Percentiles rank a stretch among this genome's conserved stretches.
Evolutionary conservation across 129 eudicot genomes (phyloP).

Genomic region (Centrapalus pauciflorus): DNA sequence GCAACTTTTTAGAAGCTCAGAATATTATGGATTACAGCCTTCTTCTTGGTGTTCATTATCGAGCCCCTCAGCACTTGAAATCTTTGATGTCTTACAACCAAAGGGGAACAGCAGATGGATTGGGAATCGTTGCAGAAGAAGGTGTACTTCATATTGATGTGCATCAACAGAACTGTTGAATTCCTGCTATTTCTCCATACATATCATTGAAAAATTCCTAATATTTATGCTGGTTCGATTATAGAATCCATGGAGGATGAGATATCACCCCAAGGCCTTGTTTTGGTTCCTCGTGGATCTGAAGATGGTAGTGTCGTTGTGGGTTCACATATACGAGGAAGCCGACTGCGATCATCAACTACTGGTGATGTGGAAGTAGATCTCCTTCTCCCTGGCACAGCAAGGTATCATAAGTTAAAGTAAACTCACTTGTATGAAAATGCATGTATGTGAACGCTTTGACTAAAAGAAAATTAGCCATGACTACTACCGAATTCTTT

Average conservation of each 20-base stretch:
- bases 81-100: slow-evolving; percentile 64
- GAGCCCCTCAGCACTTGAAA: slow-evolving; percentile 85
- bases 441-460: neutral
- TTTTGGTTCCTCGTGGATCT: slow-evolving; percentile 76
- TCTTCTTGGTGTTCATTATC: slow-evolving; percentile 89
- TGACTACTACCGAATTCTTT: too few species aligned
- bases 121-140: slow-evolving; percentile 92
- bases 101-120: slow-evolving; percentile 47
- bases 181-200: neutral
- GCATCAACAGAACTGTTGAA: neutral
- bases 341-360: slow-evolving; percentile 79
- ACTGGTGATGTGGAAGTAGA: slow-evolving; percentile 92
- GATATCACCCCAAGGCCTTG: slow-evolving; percentile 90
- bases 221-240: slow-evolving; percentile 9
- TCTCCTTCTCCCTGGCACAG: slow-evolving; percentile 97
- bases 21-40: slow-evolving; percentile 98
- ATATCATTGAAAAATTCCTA: neutral
- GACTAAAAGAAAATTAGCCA: too few species aligned
- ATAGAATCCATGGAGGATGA: slow-evolving; percentile 78
- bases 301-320: slow-evolving; percentile 70
- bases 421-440: neutral
- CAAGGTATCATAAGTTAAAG: slow-evolving; percentile 54
- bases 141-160: slow-evolving; percentile 30
- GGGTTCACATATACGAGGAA: slow-evolving; percentile 93
- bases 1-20: slow-evolving; percentile 83